Evolutionary conservation across 768 basidiomycete species (phyloP).

Genomic region (Leucocoprinus birnbaumii): DNA sequence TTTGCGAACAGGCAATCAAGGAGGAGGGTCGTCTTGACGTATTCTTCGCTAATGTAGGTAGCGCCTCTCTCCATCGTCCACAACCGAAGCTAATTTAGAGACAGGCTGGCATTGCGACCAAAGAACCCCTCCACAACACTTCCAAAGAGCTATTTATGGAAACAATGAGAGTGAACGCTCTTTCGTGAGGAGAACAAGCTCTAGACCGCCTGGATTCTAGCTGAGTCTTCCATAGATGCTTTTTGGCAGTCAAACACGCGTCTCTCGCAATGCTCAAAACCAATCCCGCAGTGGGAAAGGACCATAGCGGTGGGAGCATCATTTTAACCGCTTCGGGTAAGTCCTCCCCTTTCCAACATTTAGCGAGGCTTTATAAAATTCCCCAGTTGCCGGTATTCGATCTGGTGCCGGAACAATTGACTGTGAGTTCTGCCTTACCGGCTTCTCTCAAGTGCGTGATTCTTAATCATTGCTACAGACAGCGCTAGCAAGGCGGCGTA

Average conservation of each 20-base stretch:
- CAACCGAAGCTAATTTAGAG: background rate
- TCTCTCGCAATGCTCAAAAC: constrained; percentile 77
- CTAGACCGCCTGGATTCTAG: background rate
- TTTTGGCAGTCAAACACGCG: constrained; percentile 85
- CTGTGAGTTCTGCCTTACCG: constrained; percentile 45
- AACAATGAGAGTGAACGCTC: constrained; percentile 70
- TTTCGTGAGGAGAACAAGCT: constrained; percentile 39
- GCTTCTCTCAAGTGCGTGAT: background rate
- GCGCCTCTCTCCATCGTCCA: background rate
- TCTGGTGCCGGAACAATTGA: constrained; percentile 82
- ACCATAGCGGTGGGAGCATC: constrained; percentile 72
- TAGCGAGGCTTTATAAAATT: constrained; percentile 3
- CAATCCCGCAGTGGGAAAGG: constrained; percentile 68
- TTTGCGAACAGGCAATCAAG: constrained; percentile 70
- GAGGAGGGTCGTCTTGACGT: constrained; percentile 89
- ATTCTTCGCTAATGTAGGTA: constrained; percentile 89
- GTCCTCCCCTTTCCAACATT: constrained; percentile 19
- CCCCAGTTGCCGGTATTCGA: constrained; percentile 75
- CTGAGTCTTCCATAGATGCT: constrained; percentile 53
- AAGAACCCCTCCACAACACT: constrained; percentile 44
- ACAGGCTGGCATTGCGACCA: constrained; percentile 67
- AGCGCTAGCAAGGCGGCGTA: constrained; percentile 94
- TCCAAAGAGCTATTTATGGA: constrained; percentile 70
- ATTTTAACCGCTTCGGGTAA: constrained; percentile 83
- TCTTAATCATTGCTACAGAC: constrained; percentile 39